Evolutionary conservation across 139 green algal genomes (phyloP).

Genomic region (Coelastrella sp.): DNA sequence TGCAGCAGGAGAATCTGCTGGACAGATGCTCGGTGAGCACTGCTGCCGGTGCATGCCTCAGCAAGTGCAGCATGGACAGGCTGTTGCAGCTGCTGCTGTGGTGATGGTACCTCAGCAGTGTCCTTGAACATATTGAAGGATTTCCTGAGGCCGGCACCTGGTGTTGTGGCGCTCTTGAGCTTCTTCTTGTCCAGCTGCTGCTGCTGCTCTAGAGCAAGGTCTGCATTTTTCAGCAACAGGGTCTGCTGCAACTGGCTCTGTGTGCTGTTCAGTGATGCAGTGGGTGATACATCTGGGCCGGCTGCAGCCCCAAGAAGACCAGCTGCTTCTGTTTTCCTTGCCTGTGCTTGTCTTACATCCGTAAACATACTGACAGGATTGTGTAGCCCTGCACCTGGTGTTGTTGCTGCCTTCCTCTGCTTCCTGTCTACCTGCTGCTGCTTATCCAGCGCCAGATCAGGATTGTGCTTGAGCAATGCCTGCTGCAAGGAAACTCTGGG

Average conservation of each 20-base stretch:
- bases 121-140: not conserved
- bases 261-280: not conserved
- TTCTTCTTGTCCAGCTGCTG: not conserved
- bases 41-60: not conserved
- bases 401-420: not conserved
- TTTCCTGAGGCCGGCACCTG: not conserved
- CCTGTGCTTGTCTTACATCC: not conserved
- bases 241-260: not conserved
- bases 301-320: not conserved
- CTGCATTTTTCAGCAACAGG: not conserved
- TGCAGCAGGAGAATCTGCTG: not conserved
- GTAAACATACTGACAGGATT: not conserved
- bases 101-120: too few relatives aligned
- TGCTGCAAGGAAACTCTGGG: not conserved
- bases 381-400: not conserved
- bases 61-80: not conserved
- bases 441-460: not conserved
- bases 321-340: not conserved
- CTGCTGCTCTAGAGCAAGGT: not conserved
- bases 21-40: not conserved
- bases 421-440: not conserved
- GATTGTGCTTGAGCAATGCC: constrained; percentile 9
- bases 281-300: not conserved
- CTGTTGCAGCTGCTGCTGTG: not conserved
- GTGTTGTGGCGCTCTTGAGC: not conserved